Conservation (phyloP, 2,329 filamentous ascomycete species). For the Colletotrichum sp. region DNA sequence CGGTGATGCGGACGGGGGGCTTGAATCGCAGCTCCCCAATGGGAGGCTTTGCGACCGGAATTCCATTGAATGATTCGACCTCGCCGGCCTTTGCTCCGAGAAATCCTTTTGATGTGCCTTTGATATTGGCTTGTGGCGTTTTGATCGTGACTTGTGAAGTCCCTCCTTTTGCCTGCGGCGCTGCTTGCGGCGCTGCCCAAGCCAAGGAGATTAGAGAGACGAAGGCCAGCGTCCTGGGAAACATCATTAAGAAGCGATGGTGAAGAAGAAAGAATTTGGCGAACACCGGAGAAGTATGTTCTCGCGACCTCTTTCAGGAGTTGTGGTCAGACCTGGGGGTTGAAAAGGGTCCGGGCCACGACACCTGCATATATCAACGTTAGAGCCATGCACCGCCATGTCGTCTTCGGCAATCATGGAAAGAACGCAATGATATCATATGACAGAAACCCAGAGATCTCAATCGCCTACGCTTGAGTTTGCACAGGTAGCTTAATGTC, state of each 20-base stretch:
- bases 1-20: constrained; percentile 40
- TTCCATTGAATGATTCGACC: constrained; percentile 61
- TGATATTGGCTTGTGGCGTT: constrained; percentile 1
- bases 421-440: constrained; percentile 8
- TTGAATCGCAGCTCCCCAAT: constrained; percentile 53
- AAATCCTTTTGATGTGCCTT: constrained; percentile 5
- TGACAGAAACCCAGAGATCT: background rate
- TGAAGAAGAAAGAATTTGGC: background rate
- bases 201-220: background rate
- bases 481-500: background rate
- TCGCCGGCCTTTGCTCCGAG: constrained; percentile 4
- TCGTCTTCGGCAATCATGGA: background rate
- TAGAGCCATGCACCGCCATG: background rate
- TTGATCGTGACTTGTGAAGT: constrained; percentile 9
- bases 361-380: background rate
- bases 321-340: background rate
- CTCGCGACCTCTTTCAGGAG: background rate
- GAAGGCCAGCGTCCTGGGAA: background rate
- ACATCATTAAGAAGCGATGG: background rate
- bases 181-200: background rate
- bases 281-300: background rate
- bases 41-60: constrained; percentile 64
- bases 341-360: background rate
- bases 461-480: background rate
- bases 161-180: background rate